Conservation (phyloP, 106 monocot genomes). For the Dendrobium catenatum region DNA sequence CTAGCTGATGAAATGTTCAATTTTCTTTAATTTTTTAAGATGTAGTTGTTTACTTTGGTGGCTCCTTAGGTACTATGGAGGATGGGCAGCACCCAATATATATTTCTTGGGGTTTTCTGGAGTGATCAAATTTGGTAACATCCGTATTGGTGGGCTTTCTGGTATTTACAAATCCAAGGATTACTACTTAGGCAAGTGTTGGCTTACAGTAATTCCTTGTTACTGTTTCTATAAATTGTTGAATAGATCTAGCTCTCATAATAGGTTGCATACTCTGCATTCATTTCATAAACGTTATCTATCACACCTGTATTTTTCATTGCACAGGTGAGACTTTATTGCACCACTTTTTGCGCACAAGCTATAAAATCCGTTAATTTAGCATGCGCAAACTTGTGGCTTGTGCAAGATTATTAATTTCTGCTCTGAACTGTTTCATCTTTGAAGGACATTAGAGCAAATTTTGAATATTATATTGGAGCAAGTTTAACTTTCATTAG, state of each 20-base stretch:
- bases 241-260: background rate
- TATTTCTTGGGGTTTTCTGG: conserved; percentile 81
- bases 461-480: background rate
- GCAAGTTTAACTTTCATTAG: background rate
- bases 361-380: background rate
- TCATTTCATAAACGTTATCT: background rate
- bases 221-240: background rate
- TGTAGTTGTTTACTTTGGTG: conserved; percentile 10
- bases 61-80: conserved; percentile 63
- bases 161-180: conserved; percentile 68
- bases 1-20: background rate
- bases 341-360: background rate
- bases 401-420: background rate
- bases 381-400: background rate
- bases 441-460: background rate
- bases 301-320: background rate
- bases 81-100: conserved; percentile 73
- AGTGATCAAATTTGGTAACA: conserved; percentile 81
- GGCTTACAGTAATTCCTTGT: background rate
- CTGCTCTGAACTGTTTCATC: conserved; percentile 2
- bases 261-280: background rate
- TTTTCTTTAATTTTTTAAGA: background rate
- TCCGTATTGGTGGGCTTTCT: conserved; percentile 89
- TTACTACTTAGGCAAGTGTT: conserved; percentile 63
- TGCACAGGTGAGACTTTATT: background rate